Percentiles rank a stretch among this genome's conserved stretches.
phyloP scores from a whole-genome alignment of 257 asterid genomes.

The Solanum acaule region DNA sequence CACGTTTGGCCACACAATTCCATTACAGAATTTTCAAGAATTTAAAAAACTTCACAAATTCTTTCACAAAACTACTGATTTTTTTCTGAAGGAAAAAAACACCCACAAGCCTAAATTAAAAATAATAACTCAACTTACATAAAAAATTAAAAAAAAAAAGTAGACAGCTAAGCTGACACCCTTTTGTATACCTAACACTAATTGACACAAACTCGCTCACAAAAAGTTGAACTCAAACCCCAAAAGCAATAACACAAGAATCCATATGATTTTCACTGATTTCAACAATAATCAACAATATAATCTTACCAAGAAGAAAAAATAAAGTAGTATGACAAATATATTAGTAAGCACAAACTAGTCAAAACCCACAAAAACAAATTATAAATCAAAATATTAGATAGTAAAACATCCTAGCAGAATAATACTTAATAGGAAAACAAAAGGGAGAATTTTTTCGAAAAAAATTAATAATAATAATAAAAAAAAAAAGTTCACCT shows the following conservation, averaged over 20 bases:
- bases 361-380: neutral
- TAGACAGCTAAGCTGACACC: neutral
- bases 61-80: neutral
- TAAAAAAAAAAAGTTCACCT: neutral
- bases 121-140: neutral
- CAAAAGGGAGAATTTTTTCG: neutral
- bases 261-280: neutral
- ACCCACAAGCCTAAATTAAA: neutral
- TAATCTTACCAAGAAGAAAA: neutral
- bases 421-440: neutral
- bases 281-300: neutral
- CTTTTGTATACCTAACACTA: neutral
- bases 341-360: neutral
- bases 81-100: neutral
- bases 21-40: neutral
- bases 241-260: neutral
- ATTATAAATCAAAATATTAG: neutral
- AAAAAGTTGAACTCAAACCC: neutral
- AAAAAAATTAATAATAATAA: neutral
- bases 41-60: neutral
- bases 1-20: neutral
- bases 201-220: neutral
- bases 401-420: neutral
- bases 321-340: neutral
- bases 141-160: neutral